phyloP scores from a whole-genome alignment of 129 eudicot genomes.

The Apium graveolens region DNA sequence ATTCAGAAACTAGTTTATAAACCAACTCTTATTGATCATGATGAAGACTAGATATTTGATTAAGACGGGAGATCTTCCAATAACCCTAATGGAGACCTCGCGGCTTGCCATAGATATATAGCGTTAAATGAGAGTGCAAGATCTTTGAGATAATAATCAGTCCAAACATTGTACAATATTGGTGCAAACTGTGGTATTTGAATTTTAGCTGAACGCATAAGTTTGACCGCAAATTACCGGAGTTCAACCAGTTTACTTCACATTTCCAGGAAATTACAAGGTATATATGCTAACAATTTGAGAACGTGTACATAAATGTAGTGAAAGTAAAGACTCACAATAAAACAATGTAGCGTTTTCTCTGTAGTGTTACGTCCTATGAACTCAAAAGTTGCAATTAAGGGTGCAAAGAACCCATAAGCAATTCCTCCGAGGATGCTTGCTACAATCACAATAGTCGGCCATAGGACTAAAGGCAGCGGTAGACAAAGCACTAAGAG shows the following conservation, averaged over 20 bases:
- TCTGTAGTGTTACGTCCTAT: constrained; percentile 35
- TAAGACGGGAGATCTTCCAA: neutral
- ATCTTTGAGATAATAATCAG: neutral
- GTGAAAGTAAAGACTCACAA: constrained; percentile 32
- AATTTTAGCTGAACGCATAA: neutral
- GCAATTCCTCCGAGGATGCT: constrained; percentile 75
- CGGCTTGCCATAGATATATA: too few species aligned
- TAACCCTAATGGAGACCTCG: neutral
- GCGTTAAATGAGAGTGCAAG: neutral
- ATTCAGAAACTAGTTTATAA: neutral
- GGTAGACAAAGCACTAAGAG: constrained; percentile 45
- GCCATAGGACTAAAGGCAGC: constrained; percentile 71
- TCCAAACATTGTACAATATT: neutral
- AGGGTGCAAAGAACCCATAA: constrained; percentile 71
- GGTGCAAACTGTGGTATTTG: neutral
- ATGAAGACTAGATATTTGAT: neutral
- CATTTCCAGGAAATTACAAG: neutral
- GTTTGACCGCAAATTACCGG: neutral
- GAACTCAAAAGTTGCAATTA: constrained; percentile 90
- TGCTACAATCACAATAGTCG: constrained; percentile 37
- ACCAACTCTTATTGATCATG: neutral
- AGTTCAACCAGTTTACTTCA: neutral
- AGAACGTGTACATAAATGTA: neutral
- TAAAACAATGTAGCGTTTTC: constrained; percentile 62
- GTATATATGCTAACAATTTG: neutral